Evolutionary conservation across 2,329 filamentous ascomycete species (phyloP).

Genomic region (Clonostachys sp.): DNA sequence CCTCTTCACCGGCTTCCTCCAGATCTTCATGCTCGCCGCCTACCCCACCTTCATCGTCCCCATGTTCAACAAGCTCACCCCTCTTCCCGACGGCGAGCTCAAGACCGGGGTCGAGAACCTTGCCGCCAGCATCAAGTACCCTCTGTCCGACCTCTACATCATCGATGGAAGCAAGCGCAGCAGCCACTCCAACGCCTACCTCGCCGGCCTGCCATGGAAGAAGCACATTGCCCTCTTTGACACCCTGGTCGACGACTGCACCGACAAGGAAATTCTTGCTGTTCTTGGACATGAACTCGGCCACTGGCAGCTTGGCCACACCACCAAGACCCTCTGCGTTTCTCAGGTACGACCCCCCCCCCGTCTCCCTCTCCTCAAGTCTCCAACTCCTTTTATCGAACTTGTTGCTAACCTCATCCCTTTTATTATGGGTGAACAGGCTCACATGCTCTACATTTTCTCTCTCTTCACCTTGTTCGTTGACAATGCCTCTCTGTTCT

Average conservation of each 20-base stretch:
- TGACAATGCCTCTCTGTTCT: constrained; percentile 88
- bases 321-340: constrained; percentile 84
- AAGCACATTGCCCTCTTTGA: constrained; percentile 99
- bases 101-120: constrained; percentile 85
- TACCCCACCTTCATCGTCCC: constrained; percentile 94
- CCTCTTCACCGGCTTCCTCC: constrained; percentile 84
- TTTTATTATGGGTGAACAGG: constrained; percentile 37
- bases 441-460: constrained; percentile 96
- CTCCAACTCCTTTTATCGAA: background rate
- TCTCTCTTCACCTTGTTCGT: constrained; percentile 95
- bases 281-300: constrained; percentile 94
- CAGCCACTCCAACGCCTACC: constrained; percentile 87
- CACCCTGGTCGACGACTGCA: constrained; percentile 92
- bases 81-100: constrained; percentile 79
- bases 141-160: constrained; percentile 86
- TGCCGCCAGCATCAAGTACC: constrained; percentile 81
- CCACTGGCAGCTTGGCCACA: constrained; percentile 96
- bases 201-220: constrained; percentile 98
- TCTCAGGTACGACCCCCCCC: constrained; percentile 56
- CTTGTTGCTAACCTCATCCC: background rate
- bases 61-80: constrained; percentile 96
- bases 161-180: constrained; percentile 89
- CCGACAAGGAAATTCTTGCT: constrained; percentile 87
- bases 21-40: constrained; percentile 92
- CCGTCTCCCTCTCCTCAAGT: background rate